These are phyloP conservation scores for Pleurotus tuoliensis DNA, from an alignment of 768 basidiomycete species.

Conservation along the genomic window DNA sequence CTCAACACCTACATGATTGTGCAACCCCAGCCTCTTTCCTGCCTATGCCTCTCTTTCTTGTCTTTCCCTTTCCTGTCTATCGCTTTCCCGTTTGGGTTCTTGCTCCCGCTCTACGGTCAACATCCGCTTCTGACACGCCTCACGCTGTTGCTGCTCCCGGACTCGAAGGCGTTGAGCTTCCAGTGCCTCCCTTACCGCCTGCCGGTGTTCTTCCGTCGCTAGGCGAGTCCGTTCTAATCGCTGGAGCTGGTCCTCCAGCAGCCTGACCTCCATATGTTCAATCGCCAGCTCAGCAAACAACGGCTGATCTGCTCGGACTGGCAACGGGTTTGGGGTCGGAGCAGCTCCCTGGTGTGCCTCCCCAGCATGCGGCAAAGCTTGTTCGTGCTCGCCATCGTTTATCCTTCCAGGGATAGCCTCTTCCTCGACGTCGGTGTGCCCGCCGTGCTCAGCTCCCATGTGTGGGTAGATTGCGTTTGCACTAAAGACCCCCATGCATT, in stretches of 20 bases:
- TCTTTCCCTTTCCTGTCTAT: background rate
- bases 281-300: too few species aligned
- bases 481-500: constrained; percentile 41
- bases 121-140: background rate
- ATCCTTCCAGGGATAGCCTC: background rate
- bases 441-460: constrained; percentile 30
- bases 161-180: background rate
- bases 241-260: too few species aligned
- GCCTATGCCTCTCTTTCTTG: background rate
- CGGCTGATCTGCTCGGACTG: too few species aligned
- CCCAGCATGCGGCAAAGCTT: background rate
- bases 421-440: constrained; percentile 17
- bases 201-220: background rate
- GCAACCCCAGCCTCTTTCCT: background rate
- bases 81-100: background rate
- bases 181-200: background rate
- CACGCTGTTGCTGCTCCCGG: background rate
- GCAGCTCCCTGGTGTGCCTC: background rate
- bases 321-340: too few species aligned
- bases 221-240: background rate
- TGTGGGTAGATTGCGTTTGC: constrained; percentile 24
- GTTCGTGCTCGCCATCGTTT: background rate
- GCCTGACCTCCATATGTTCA: too few species aligned
- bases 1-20: background rate
- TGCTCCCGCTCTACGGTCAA: background rate